Evolutionary conservation across 2,329 filamentous ascomycete species (phyloP), one percentile per base, ranked within the genome.

Genomic region (Plenodomus biglobosus): DNA sequence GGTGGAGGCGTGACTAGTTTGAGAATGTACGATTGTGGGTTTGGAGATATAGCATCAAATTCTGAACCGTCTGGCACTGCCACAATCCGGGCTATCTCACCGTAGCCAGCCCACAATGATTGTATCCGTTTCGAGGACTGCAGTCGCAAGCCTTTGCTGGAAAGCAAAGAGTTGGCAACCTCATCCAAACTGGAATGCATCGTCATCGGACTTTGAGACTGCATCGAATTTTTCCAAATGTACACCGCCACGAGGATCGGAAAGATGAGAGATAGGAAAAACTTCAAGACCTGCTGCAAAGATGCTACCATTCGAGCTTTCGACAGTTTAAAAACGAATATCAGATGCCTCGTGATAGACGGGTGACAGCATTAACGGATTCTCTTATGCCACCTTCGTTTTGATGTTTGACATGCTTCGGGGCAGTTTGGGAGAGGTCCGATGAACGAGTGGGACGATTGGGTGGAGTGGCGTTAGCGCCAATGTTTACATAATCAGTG

Each of bases 1-100:
- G 34, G 66, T 46, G 82, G 81, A 6, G 82, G 82, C 0, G 77
- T 77, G 34, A 86, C 82, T 44, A 84, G 74, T 60, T 87, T 87
- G 6, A 87, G 66, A 10, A 87, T 76, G 30, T 84, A 70, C 15
- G 73, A 70, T 1, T 63, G 66, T 7, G 55, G 51, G 30, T 61
- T 48, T n/a, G 52, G 42, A 8, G 58, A 52, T 10, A 47, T 53
- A 1, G 49, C 47, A n/a, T n/a, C n/a, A 2, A 53, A 45, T 13
- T 43, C 40, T 17, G 50, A 48, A 16, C 24, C n/a, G 40, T 36
- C 46, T 20, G 52, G 52, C 2, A 54, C 53, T 27, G 80, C 81
- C 2, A 65, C 75, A 22, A 86, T 58, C 11, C 78, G 75, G 61
- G 80, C 85, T 44, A 86, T 82, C 35, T 82, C 64, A 3, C 76